Evolutionary conservation across 2,329 filamentous ascomycete species (phyloP), one percentile per base, ranked within the genome.

Genomic region (Tetracladium maxilliforme): DNA sequence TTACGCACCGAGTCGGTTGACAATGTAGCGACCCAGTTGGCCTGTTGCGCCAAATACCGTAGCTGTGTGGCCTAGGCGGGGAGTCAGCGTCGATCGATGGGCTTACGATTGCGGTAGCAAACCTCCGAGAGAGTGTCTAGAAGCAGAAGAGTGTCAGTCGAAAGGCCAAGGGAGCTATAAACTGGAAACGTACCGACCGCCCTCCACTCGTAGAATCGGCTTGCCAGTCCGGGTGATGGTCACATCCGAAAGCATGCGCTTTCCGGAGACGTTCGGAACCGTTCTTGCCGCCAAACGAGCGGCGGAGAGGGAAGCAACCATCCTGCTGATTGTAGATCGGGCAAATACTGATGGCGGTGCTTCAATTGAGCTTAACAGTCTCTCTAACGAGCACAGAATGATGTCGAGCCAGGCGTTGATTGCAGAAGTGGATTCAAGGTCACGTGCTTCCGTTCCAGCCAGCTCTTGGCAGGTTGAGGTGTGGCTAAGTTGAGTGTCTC

Each of bases 31-130:
- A 48, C 90, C 90, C 28, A 98, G 61, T 52, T 92, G 87, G 36
- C 90, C 90, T 33, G 86, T 94, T 45, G 90, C 90, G 56, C 90
- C 90, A 57, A 98, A 98, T 43, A 98, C 87, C 30, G 90, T 98
- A 33, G 81, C 87, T 34, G 86, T 94, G 58, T 95, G 84, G 39
- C 87, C 87, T 83, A 54, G 33, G 36, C 39, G 28, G 21, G 20
- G 13, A 18, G 11, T 23, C 22, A 19, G 32, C 23, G 25, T 27
- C 30, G 34, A 30, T 28, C 30, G 36, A 33, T 39, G 31, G 26
- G 25, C 31, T 32, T 24, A 29, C 26, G 29, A 29, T 20, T 30
- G 27, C 30, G 30, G 18, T 19, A 15, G 34, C 50, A 39, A 72
- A 92, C 82, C 83, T 75, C 83, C 83, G 37, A 92, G 67, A 38